Evolutionary conservation across 2,329 filamentous ascomycete species (phyloP).

Genomic region (Podosphaera aphanis): DNA sequence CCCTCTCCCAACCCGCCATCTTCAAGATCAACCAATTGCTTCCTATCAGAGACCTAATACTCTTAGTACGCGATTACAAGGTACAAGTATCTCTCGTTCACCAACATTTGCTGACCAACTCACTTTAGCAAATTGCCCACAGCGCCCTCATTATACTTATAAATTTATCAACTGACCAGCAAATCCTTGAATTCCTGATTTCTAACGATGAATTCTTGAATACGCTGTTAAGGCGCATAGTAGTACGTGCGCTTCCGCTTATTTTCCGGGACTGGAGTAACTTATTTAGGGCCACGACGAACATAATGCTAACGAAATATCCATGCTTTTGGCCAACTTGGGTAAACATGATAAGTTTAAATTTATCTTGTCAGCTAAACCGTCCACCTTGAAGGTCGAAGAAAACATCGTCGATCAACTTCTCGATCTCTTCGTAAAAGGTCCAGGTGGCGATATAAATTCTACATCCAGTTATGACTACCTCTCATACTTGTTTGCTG

Average conservation of each 20-base stretch:
- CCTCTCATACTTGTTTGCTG: slow-evolving; percentile 79
- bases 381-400: slow-evolving; percentile 45
- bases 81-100: slow-evolving; percentile 24
- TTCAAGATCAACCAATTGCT: slow-evolving; percentile 65
- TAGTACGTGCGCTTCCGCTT: slow-evolving; percentile 34
- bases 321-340: slow-evolving; percentile 86
- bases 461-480: slow-evolving; percentile 75
- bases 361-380: slow-evolving; percentile 42
- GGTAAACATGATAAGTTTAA: slow-evolving; percentile 57
- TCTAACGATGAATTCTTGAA: slow-evolving; percentile 66
- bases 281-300: slow-evolving; percentile 40
- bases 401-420: slow-evolving; percentile 66
- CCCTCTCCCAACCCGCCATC: slow-evolving; percentile 44
- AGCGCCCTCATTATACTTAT: slow-evolving; percentile 79
- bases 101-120: slow-evolving; percentile 4
- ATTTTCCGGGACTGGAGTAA: background rate
- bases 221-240: slow-evolving; percentile 46
- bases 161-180: slow-evolving; percentile 56
- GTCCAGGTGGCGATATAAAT: slow-evolving; percentile 62
- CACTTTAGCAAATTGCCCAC: slow-evolving; percentile 56
- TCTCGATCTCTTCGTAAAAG: slow-evolving; percentile 89
- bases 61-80: slow-evolving; percentile 62
- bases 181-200: slow-evolving; percentile 48
- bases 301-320: slow-evolving; percentile 57
- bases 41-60: slow-evolving; percentile 68